A percentile compares a stretch with the other conserved stretches of the same genome.
phyloP scores from a whole-genome alignment of 163 green algal genomes.

The Prototheca cutis region DNA sequence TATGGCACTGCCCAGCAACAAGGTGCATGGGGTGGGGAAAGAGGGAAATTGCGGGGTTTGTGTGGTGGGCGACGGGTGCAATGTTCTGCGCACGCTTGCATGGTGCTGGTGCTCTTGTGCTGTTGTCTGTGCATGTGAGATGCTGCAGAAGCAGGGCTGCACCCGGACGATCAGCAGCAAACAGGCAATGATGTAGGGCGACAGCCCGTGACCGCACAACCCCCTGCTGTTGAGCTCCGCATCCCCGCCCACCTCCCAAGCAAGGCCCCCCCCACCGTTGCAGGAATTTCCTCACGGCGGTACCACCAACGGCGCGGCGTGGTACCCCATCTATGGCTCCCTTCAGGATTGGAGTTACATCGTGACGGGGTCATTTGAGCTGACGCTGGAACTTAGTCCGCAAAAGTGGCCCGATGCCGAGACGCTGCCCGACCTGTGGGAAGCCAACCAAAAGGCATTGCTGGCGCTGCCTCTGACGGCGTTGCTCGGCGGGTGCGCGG shows the following conservation, averaged over 20 bases:
- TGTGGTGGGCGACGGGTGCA: too few species aligned
- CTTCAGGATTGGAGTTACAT: slow-evolving; percentile 85
- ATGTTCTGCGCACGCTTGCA: too few species aligned
- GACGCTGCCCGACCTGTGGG: slow-evolving; percentile 43
- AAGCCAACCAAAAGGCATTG: slow-evolving; percentile 54
- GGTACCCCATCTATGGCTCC: slow-evolving; percentile 75
- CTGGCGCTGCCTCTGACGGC: slow-evolving; percentile 39
- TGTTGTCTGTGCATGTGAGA: too few species aligned
- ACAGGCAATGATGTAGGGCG: too few species aligned
- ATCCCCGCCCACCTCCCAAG: too few species aligned
- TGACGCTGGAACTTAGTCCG: slow-evolving; percentile 82
- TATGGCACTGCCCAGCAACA: slow-evolving; percentile 41
- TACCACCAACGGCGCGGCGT: slow-evolving; percentile 84
- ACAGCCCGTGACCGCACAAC: too few species aligned
- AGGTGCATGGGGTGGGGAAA: neutral
- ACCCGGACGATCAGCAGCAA: too few species aligned
- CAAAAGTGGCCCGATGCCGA: slow-evolving; percentile 57
- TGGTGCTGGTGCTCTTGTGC: too few species aligned
- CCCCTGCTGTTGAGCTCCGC: too few species aligned
- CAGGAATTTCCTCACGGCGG: slow-evolving; percentile 56
- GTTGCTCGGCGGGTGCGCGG: neutral
- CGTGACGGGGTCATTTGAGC: slow-evolving; percentile 48
- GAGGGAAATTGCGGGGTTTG: too few species aligned
- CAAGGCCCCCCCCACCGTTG: too few species aligned
- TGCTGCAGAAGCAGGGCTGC: too few species aligned